Evolutionary conservation across 2,329 filamentous ascomycete species (phyloP).

Genomic region (Scedosporium aurantiacum): DNA sequence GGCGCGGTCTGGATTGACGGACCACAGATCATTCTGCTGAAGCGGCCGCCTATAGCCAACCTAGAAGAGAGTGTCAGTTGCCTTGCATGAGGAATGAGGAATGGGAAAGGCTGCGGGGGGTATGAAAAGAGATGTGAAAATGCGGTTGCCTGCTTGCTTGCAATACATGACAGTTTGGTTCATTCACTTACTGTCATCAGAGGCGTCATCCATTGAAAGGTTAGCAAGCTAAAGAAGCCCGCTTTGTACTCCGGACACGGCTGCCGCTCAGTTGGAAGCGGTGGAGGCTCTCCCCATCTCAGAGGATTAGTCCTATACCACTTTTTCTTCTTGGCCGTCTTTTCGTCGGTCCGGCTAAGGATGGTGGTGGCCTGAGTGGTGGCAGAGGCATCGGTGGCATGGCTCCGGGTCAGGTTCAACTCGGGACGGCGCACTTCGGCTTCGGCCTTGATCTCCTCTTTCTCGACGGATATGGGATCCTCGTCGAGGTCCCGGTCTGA

Average conservation of each 20-base stretch:
- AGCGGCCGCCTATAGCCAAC: constrained; percentile 75
- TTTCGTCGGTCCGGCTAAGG: constrained; percentile 15
- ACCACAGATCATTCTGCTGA: constrained; percentile 77
- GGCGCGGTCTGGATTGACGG: constrained; percentile 69
- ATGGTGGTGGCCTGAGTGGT: constrained; percentile 29
- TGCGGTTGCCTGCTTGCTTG: background rate
- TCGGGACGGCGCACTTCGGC: constrained; percentile 7
- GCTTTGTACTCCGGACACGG: constrained; percentile 62
- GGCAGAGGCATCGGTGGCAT: constrained; percentile 42
- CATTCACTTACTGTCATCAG: constrained; percentile 59
- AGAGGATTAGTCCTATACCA: constrained; percentile 56
- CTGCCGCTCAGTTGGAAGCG: constrained; percentile 40
- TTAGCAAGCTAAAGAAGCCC: constrained; percentile 60
- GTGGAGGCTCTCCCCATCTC: constrained; percentile 44
- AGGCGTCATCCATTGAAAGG: constrained; percentile 84
- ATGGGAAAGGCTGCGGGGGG: background rate
- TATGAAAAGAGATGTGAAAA: background rate
- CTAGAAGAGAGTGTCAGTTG: background rate
- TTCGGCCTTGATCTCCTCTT: constrained; percentile 2
- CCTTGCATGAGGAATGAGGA: background rate
- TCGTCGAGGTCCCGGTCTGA: constrained; percentile 5
- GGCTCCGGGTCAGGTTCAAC: constrained; percentile 35
- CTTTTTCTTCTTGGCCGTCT: constrained; percentile 36
- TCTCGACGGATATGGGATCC: constrained; percentile 3
- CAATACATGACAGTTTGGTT: background rate